Base-by-base conservation (phyloP, 345 rosid genomes). In the Nephelium lappaceum region DNA sequence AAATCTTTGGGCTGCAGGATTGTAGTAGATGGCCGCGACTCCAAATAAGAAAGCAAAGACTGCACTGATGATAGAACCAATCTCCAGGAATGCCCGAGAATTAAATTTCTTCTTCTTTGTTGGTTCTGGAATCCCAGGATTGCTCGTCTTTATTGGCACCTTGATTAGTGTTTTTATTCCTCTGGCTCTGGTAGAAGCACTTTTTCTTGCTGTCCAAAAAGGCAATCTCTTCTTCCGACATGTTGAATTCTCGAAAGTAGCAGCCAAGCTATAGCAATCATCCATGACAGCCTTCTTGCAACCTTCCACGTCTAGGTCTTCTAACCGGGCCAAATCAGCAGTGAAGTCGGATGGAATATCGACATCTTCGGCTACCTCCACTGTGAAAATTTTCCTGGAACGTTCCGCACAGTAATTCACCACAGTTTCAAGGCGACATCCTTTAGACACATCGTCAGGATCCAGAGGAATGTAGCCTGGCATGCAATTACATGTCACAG, bases 181-280 rank as follows among this genome's bases (percentile, higher is more conserved):
- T 76, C 21, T n/a, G n/a, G n/a, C n/a, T n/a, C n/a, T 77, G 5
- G 77, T 84, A 14, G 83, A 84, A 36, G 67, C 41, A 66, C 55
- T 84, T 19, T 77, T 70, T 71, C 77, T 73, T 4, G 79, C 81
- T 77, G 76, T 79, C 36, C 78, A 24, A 63, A 84, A 14, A 7
- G 87, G 87, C 72, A 31, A 67, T 62, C 84, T 75, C 69, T 81
- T 81, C 75, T 39, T 81, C 65, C 51, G 36, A 41, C 84, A 81
- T 14, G 51, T 76, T 5, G 79, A 81, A 5, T 53, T 69, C 43
- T 27, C 55, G 62, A 81, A 72, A 21, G 75, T 8, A 60, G 86
- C 86, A 36, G 82, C 84, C 68, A 73, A 2, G 58, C 69, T 78
- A 72, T 81, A 67, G 68, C 86, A 84, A 70, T 84, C 84, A 49